These are phyloP conservation scores for Pseudozyma sp. DNA, from an alignment of 1,284 basidiomycete genomes.

Conservation along the genomic window DNA sequence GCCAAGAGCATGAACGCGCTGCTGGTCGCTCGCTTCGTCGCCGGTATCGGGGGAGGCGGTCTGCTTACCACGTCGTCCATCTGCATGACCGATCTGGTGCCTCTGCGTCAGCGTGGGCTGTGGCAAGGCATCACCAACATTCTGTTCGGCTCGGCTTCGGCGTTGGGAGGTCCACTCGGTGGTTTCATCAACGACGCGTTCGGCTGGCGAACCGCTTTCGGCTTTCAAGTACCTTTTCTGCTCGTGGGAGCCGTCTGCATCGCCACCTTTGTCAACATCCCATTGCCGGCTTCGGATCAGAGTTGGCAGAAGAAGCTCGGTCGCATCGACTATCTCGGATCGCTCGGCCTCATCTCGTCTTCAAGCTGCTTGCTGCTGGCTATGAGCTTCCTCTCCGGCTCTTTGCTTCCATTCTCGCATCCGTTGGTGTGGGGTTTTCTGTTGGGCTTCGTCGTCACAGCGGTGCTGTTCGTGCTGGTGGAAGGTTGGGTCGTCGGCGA, in stretches of 20 bases:
- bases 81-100: slow-evolving; percentile 70
- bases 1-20: slow-evolving; percentile 57
- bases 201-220: slow-evolving; percentile 66
- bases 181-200: slow-evolving; percentile 56
- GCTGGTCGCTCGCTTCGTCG: slow-evolving; percentile 68
- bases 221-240: slow-evolving; percentile 67
- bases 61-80: slow-evolving; percentile 70
- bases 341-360: slow-evolving; percentile 64
- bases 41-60: slow-evolving; percentile 71
- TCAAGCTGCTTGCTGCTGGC: slow-evolving; percentile 67
- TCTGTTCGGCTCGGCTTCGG: slow-evolving; percentile 65
- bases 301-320: slow-evolving; percentile 67
- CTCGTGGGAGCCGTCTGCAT: slow-evolving; percentile 67
- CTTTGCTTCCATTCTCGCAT: slow-evolving; percentile 53
- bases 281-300: slow-evolving; percentile 65
- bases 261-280: slow-evolving; percentile 68
- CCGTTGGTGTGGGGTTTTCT: slow-evolving; percentile 54
- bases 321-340: slow-evolving; percentile 68
- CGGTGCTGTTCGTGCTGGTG: slow-evolving; percentile 72
- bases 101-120: slow-evolving; percentile 69
- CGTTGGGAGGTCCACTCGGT: slow-evolving; percentile 63
- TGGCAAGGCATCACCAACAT: slow-evolving; percentile 69
- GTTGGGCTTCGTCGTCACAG: slow-evolving; percentile 70
- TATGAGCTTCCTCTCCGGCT: slow-evolving; percentile 63
- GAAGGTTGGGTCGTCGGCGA: slow-evolving; percentile 70